phyloP scores from a whole-genome alignment of 2,329 filamentous ascomycete species.

The Fusarium piperis region DNA sequence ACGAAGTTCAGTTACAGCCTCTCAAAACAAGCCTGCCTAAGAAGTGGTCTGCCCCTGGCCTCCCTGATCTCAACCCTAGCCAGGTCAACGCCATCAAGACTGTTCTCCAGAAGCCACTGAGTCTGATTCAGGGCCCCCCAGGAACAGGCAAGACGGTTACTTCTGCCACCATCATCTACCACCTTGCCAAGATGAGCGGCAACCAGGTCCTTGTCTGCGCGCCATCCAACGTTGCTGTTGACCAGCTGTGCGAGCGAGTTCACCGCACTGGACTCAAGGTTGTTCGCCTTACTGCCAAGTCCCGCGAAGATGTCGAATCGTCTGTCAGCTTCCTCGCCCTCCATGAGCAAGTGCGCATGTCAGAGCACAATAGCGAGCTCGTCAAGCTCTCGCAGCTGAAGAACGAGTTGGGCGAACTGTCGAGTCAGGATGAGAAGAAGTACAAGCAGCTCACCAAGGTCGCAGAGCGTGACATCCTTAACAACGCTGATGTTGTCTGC shows the following conservation, averaged over 20 bases:
- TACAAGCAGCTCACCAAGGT: conserved; percentile 95
- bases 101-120: conserved; percentile 91
- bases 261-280: conserved; percentile 95
- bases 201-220: conserved; percentile 96
- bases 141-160: conserved; percentile 99
- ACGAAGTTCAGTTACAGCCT: conserved; percentile 91
- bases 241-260: conserved; percentile 97
- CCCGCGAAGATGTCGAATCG: conserved; percentile 98
- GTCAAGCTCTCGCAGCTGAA: conserved; percentile 94
- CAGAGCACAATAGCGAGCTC: conserved; percentile 94
- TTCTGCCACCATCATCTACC: conserved; percentile 98
- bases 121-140: conserved; percentile 94
- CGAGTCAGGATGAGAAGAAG: conserved; percentile 97
- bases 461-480: conserved; percentile 93
- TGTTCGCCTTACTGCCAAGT: conserved; percentile 98
- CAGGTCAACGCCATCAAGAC: conserved; percentile 97
- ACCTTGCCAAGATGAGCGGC: conserved; percentile 93
- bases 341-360: conserved; percentile 97
- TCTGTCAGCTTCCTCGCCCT: conserved; percentile 94
- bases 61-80: conserved; percentile 94
- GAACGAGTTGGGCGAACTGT: conserved; percentile 88
- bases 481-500: conserved; percentile 96
- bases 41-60: conserved; percentile 93
- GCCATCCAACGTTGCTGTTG: conserved; percentile 97
- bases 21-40: conserved; percentile 97